Evolutionary conservation across 768 basidiomycete species (phyloP), one percentile per base, ranked within the genome.

Genomic region (Lepiota brunneoincarnata): DNA sequence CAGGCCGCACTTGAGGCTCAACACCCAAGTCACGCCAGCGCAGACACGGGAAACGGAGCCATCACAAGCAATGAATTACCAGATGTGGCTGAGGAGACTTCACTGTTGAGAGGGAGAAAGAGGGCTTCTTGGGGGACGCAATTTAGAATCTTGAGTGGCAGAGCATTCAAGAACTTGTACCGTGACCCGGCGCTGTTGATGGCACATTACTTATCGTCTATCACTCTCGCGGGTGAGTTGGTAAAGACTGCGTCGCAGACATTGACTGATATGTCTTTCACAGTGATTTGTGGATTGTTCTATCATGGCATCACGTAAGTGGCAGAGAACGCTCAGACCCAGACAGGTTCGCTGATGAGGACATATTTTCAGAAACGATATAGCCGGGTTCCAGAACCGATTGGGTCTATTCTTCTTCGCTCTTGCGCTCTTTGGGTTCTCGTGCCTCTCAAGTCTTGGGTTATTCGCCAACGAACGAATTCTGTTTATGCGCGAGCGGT

Each of bases 401-500:
- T 77, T 95, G 55, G 92, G 95, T 7, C 80, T 98, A 49, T 98
- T 98, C 83, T 95, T 99, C 77, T 99, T 99, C 72, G 87, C 93
- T 2, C 76, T 99, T n/a, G 87, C 94, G 1, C 75, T 99, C 7
- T 98, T 99, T 61, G 97, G 94, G 2, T 98, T 99, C 72, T 96
- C 96, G 4, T 96, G 93, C 65, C 72, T 99, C 52, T 94, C 94
- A 9, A 98, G 95, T 51, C 74, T 99, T 47, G 91, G 93, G 2
- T 72, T 97, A 46, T 98, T 99, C 65, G 91, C 97, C 4, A 93
- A 92, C 60, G 97, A 99, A 64, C 82, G 97, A 40, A 86, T 98
- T 54, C 71, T 99, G 45, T 99, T 98, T 75, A 98, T 98, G 84
- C 86, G 97, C n/a, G 97, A 99, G 70, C 80, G 96, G 91, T 95